Conservation (phyloP, 352 stramenopile species). For the Phytophthora fragariae region DNA sequence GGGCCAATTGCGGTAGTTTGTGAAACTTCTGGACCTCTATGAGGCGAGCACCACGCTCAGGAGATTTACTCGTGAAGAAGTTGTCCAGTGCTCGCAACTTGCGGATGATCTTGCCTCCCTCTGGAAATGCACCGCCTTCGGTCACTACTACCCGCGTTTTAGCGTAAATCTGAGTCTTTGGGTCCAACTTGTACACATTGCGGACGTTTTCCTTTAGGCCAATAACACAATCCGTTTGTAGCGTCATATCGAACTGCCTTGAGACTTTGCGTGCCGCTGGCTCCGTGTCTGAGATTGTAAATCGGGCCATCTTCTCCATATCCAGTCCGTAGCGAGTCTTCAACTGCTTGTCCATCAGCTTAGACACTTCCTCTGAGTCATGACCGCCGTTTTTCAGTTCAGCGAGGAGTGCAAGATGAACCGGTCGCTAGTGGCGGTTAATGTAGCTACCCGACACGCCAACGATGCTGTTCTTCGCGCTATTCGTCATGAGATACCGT, state of each 20-base stretch:
- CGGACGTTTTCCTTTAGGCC: slow-evolving; percentile 1
- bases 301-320: slow-evolving; percentile 5
- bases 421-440: background rate
- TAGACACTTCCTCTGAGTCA: background rate
- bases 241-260: too few species aligned
- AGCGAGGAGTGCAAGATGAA: slow-evolving; percentile 2
- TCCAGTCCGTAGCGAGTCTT: background rate
- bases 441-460: slow-evolving; percentile 1
- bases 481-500: slow-evolving; percentile 12
- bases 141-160: slow-evolving; percentile 12
- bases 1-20: background rate
- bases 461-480: slow-evolving; percentile 12
- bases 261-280: too few species aligned
- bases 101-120: slow-evolving; percentile 7
- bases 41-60: background rate
- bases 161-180: background rate
- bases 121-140: background rate
- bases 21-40: slow-evolving; percentile 3
- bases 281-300: background rate
- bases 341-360: background rate
- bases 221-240: background rate
- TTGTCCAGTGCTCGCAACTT: slow-evolving; percentile 17
- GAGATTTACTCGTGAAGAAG: background rate
- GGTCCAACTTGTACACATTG: background rate
- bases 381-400: slow-evolving; percentile 7